Evolutionary conservation across 257 asterid species (phyloP).

Genomic region (Rubia yunnanensis): DNA sequence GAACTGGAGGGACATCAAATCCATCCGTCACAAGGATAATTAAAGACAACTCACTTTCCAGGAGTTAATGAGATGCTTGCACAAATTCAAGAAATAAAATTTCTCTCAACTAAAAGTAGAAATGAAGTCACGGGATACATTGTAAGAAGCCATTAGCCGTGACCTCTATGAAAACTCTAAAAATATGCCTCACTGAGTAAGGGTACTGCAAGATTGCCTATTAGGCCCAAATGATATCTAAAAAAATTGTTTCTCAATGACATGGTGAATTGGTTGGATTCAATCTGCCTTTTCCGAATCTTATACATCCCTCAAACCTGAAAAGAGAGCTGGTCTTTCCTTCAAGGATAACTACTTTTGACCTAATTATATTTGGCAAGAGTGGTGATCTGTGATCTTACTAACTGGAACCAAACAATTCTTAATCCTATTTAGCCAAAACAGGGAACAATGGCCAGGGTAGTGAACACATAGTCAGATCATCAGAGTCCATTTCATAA

Average conservation of each 20-base stretch:
- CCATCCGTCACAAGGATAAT: not conserved
- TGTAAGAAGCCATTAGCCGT: not conserved
- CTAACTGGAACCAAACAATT: not conserved
- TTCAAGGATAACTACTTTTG: not conserved
- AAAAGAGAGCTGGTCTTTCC: not conserved
- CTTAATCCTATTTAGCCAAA: too few relatives aligned
- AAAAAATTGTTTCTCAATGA: not conserved
- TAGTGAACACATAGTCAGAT: not conserved
- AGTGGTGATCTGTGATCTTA: not conserved
- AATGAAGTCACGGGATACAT: not conserved
- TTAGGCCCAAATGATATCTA: not conserved
- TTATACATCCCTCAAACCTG: not conserved
- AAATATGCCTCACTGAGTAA: not conserved
- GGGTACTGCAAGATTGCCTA: not conserved
- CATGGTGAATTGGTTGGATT: not conserved
- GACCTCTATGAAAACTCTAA: not conserved
- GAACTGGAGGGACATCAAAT: constrained; percentile 45
- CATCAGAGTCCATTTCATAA: not conserved
- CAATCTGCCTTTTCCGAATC: not conserved
- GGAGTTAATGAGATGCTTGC: not conserved
- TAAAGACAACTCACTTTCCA: not conserved
- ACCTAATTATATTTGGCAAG: not conserved
- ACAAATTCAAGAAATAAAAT: not conserved
- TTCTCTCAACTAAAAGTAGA: not conserved
- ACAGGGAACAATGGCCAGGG: not conserved